phyloP scores from a whole-genome alignment of 352 stramenopile genomes.

The Phytophthora chlamydospora region DNA sequence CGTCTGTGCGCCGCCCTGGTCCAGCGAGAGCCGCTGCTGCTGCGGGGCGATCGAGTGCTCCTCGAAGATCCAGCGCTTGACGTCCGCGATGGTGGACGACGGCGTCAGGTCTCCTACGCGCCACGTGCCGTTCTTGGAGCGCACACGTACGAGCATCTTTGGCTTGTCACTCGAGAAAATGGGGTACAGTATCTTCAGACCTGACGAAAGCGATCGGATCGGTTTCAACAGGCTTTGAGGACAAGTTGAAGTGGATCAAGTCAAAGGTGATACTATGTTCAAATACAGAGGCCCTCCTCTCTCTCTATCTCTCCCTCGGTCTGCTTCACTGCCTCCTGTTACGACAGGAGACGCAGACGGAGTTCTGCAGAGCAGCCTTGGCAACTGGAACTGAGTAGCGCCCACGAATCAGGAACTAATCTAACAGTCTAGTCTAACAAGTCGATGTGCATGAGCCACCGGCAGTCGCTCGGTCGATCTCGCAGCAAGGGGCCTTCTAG shows the following conservation, averaged over 20 bases:
- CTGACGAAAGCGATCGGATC: slow-evolving; percentile 3
- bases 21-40: slow-evolving; percentile 61
- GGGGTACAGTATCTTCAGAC: too few relatives aligned
- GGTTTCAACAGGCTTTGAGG: slow-evolving; percentile 12
- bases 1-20: slow-evolving; percentile 48
- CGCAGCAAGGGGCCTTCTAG: slow-evolving; percentile 10
- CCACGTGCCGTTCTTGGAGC: slow-evolving; percentile 91
- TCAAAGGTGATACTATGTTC: slow-evolving; percentile 40
- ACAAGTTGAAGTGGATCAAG: slow-evolving; percentile 17
- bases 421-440: slow-evolving; percentile 81
- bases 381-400: slow-evolving; percentile 70
- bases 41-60: slow-evolving; percentile 67
- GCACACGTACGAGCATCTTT: slow-evolving; percentile 83
- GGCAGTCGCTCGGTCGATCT: slow-evolving; percentile 23
- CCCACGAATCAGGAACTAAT: slow-evolving; percentile 85
- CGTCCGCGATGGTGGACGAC: slow-evolving; percentile 66
- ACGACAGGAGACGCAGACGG: slow-evolving; percentile 5
- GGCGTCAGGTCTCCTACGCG: slow-evolving; percentile 70
- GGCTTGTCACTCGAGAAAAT: neutral
- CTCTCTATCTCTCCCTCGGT: slow-evolving; percentile 12
- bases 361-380: slow-evolving; percentile 29
- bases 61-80: slow-evolving; percentile 80
- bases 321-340: slow-evolving; percentile 6
- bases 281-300: slow-evolving; percentile 36
- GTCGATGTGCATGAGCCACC: slow-evolving; percentile 25